phyloP scores from a whole-genome alignment of 257 asterid species.

The Mentha longifolia region DNA sequence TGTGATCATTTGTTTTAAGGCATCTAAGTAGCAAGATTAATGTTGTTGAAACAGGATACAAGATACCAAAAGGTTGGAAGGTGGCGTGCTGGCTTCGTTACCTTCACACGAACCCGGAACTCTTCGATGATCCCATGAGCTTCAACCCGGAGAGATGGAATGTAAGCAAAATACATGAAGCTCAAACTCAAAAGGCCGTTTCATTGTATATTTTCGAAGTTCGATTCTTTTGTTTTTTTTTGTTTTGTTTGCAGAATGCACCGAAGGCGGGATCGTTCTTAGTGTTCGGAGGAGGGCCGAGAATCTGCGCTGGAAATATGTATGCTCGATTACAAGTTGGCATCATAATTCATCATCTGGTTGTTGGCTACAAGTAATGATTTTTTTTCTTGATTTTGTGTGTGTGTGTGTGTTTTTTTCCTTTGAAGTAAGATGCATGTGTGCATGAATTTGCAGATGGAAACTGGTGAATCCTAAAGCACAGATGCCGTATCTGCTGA shows the following conservation, averaged over 20 bases:
- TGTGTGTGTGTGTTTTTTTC: no score
- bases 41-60: conserved; percentile 42
- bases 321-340: conserved; percentile 58
- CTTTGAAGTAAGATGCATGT: no score
- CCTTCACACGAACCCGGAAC: conserved; percentile 51
- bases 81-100: conserved; percentile 60
- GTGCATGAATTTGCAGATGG: neutral
- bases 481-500: no score
- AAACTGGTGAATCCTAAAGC: no score
- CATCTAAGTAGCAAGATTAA: no score
- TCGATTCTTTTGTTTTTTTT: no score
- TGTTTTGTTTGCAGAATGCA: conserved; percentile 29
- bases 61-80: conserved; percentile 68
- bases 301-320: conserved; percentile 70
- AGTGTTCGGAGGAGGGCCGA: conserved; percentile 67
- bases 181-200: no score
- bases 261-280: conserved; percentile 53
- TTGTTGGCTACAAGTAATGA: conserved; percentile 55
- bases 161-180: neutral
- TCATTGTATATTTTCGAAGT: no score
- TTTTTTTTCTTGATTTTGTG: no score
- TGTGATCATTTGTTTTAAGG: no score
- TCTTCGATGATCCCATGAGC: conserved; percentile 57
- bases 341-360: conserved; percentile 56
- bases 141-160: conserved; percentile 72